Base-by-base conservation (phyloP, 257 asterid genomes). In the Gardenia jasminoides region DNA sequence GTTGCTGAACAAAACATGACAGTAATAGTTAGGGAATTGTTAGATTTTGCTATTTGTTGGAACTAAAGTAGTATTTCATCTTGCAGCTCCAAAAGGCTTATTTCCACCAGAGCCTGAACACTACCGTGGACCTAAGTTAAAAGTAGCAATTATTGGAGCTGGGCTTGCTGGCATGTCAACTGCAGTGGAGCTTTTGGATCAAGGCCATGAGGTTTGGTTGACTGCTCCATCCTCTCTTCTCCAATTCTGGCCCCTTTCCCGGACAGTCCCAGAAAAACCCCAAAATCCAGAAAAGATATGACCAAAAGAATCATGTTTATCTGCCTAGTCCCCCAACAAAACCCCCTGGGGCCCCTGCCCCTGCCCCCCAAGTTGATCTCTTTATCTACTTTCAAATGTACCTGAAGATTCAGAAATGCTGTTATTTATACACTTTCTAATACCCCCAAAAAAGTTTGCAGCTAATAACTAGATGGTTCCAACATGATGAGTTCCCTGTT, bases 151-250 rank as follows among this genome's bases (percentile, higher is more conserved):
- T 46, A 87, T 93, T 43, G 99, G 99, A 82, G 94, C 99, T 75
- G 99, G 99, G 64, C 97, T 96, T 72, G 98, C 99, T 65, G 99
- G 98, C 83, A 96, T 96, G 99, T 96, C 98, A 8, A 96, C 99
- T 74, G 98, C 99, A 12, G 97, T 96, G 80, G 99, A 96, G 90
- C 99, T 96, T 85, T 88, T 96, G 88, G 98, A 96, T 85, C 99
- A 96, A 88, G 99, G 99, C 80, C 99, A 96, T 41, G 99, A 96
- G 99, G 98, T 96, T 79, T 80, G 59, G 41, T 36, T 36, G 47
- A 78, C 73, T 74, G 46, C 62, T 52, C 43, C 66, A 41, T 13
- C 52, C 26, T 39, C 50, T 67, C 44, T 70, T 17, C 20, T 17
- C 24, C 39, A 5, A 26, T 15, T 5, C 2, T 26, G 24, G 59